Evolutionary conservation across 495 filamentous ascomycete genomes (phyloP), one percentile per base, ranked within the genome.

Genomic region (Staphylotrichum longicolle): DNA sequence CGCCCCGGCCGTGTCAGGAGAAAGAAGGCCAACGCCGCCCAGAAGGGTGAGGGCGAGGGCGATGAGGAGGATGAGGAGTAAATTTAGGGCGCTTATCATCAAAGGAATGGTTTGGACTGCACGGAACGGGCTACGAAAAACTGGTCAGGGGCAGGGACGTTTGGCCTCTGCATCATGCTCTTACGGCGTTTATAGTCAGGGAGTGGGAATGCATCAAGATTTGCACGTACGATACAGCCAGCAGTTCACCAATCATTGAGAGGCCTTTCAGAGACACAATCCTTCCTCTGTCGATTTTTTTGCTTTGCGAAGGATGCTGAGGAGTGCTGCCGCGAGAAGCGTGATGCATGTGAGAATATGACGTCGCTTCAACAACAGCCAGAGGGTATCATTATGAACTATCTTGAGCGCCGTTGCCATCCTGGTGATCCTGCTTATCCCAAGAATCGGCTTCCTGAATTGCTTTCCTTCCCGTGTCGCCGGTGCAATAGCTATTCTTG

Each of bases 21-120:
- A 84, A 98, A 97, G 94, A 98, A 98, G 92, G 89, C 91, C 74
- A 90, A 88, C 82, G 92, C 95, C 65, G 91, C 94, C 49, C 89
- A 93, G 80, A 87, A 88, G 80, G 90, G 90, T 80, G 93, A 88
- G 72, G 93, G 84, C 58, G 92, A 80, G 56, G 93, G 82, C 54
- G 91, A 86, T 68, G 92, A 85, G 63, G 93, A 94, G 74, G 93
- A 96, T 70, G 94, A 98, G 73, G 91, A 96, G 83, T 81, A 81
- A 70, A 77, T 73, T 49, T 63, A 58, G 66, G 66, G 65, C 60
- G 46, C 56, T 64, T 64, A 61, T 63, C 57, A 56, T 68, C 59
- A 61, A 63, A 52, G 60, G 52, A 58, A 63, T 63, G 63, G 58
- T 70, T 71, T 57, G 68, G 71, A 57, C 68, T 68, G 63, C 58